Percentiles rank a stretch among this genome's conserved stretches.
These are phyloP conservation scores for Phanerochaete carnosa DNA, from an alignment of 768 basidiomycete genomes.

Conservation along the genomic window DNA sequence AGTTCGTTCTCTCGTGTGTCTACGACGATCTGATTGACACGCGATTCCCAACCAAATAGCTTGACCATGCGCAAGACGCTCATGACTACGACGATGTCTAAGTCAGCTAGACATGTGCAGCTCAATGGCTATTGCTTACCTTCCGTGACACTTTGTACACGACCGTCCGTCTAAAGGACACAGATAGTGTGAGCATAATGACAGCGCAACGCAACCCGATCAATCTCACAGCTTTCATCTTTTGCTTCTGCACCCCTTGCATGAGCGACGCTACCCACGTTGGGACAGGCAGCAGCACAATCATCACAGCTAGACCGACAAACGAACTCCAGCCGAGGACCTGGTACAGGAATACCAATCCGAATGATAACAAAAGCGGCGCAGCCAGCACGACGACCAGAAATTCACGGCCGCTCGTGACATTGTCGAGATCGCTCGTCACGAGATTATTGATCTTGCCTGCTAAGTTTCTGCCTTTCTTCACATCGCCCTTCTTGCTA, in stretches of 20 bases:
- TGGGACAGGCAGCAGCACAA: conserved; percentile 41
- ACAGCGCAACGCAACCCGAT: conserved; percentile 10
- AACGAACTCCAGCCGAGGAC: conserved; percentile 31
- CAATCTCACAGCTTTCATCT: conserved; percentile 36
- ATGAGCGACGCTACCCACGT: conserved; percentile 35
- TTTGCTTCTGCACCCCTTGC: conserved; percentile 32
- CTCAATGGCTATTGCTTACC: conserved; percentile 14
- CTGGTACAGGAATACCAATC: conserved; percentile 25
- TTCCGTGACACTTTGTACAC: conserved; percentile 45
- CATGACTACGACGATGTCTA: conserved; percentile 14
- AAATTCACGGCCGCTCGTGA: conserved; percentile 18
- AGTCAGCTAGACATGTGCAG: not conserved
- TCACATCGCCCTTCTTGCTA: not conserved
- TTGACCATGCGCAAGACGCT: conserved; percentile 43
- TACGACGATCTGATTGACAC: conserved; percentile 47
- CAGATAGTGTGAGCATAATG: not conserved
- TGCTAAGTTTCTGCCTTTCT: conserved; percentile 43
- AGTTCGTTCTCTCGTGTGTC: conserved; percentile 60
- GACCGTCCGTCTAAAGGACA: conserved; percentile 36
- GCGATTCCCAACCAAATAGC: conserved; percentile 38
- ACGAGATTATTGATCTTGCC: conserved; percentile 79
- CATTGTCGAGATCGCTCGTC: conserved; percentile 30
- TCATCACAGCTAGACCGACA: conserved; percentile 39
- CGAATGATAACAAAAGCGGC: conserved; percentile 3
- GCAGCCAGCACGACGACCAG: conserved; percentile 1